Base-by-base conservation (phyloP, 768 basidiomycete species). In the Pleurotus giganteus region DNA sequence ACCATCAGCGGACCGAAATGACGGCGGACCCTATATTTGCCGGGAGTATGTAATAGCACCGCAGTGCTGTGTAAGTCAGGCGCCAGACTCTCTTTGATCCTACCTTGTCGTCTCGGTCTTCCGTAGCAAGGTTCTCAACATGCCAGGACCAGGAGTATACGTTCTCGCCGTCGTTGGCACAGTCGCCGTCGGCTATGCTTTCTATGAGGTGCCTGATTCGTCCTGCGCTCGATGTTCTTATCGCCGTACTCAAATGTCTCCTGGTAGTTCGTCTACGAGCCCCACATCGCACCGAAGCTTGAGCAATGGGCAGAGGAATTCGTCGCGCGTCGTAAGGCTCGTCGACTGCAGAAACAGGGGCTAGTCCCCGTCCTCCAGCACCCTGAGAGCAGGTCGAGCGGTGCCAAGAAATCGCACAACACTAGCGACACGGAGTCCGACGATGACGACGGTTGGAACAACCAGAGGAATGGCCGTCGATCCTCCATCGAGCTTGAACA, bases 201-300 rank as follows among this genome's bases (percentile, higher is more conserved):
- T 87, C 69, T 80, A 83, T 60, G 78, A 86, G 76, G 85, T 85
- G 52, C 37, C 74, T 29, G 37, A 36, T 28, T 45, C 26, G 23
- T 19, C 39, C 21, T 37, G 53, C 57, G 17, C 37, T 47, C 53
- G 34, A 51, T 24, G 19, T 58, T 61, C 43, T 57, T 62, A 60
- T 52, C 41, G 64, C 60, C 53, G 63, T 63, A 56, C 62, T 55
- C 45, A 36, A 23, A 27, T 57, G 50, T 50, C 44, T 21, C 4
- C 4, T 36, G 31, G 19, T 55, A 89, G 86, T 82, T 83, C 53
- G 79, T 89, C 26, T 88, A 86, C 55, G 85, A 85, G 58, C 86
- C 86, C 8, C 85, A 86, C 56, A 76, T 88, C 55, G 84, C 84
- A 17, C 86, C 85, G 0, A 74, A 71, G 39, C 42, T 88, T 26